phyloP scores from a whole-genome alignment of 163 green algal genomes.

The Trebouxia gelatinosa region DNA sequence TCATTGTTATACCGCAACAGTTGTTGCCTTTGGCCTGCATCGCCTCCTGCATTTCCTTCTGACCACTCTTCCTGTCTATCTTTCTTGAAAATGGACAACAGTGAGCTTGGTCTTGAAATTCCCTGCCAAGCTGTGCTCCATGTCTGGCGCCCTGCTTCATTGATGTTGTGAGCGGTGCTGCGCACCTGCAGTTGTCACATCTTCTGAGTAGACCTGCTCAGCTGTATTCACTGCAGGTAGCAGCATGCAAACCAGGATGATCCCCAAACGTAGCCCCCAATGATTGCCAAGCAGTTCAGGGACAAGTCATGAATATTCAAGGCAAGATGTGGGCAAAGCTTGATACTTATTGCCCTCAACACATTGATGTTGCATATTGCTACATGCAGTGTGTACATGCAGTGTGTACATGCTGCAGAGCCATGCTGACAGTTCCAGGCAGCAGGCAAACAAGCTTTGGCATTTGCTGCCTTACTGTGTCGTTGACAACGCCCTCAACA shows the following conservation, averaged over 20 bases:
- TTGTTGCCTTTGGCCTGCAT: no score
- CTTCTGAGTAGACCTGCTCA: not conserved
- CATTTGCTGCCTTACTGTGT: constrained; percentile 33
- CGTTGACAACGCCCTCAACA: constrained; percentile 55
- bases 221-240: not conserved
- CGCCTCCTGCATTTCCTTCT: no score
- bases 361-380: not conserved
- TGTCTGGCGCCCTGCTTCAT: constrained; percentile 11
- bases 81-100: not conserved
- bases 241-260: not conserved
- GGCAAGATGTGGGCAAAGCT: not conserved
- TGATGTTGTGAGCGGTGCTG: constrained; percentile 35
- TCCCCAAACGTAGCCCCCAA: not conserved
- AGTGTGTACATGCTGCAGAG: not conserved
- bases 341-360: not conserved
- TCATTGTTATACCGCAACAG: no score
- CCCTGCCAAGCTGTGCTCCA: constrained; percentile 24
- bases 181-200: constrained; percentile 28
- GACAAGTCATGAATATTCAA: not conserved
- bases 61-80: no score
- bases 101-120: constrained; percentile 3
- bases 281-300: not conserved
- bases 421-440: not conserved
- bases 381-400: not conserved
- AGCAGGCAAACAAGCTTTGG: not conserved